phyloP scores from a whole-genome alignment of 2,329 filamentous ascomycete genomes.

The Pseudogymnoascus sp. region DNA sequence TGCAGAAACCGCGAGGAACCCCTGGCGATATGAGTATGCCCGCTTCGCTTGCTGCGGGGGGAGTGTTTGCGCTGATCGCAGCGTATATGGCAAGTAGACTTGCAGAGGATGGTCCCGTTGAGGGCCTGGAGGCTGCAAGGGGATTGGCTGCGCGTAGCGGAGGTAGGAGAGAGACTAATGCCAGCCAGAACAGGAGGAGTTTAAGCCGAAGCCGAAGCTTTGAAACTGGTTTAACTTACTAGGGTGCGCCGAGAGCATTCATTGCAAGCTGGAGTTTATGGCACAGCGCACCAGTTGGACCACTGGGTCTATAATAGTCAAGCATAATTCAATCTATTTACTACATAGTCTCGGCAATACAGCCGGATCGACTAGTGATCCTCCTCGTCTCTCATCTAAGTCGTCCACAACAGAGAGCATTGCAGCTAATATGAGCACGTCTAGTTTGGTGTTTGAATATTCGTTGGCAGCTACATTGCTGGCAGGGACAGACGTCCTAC shows the following conservation, averaged over 20 bases:
- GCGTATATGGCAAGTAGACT: conserved; percentile 50
- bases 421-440: background rate
- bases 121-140: conserved; percentile 1
- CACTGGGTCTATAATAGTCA: background rate
- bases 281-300: background rate
- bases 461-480: background rate
- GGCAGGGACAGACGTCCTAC: background rate
- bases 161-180: background rate
- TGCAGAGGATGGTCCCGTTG: conserved; percentile 21
- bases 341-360: background rate
- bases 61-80: conserved; percentile 67
- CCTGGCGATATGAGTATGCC: conserved; percentile 82
- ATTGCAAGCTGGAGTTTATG: background rate
- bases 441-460: too few species aligned
- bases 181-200: conserved; percentile 4
- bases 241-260: background rate
- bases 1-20: conserved; percentile 79
- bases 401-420: background rate
- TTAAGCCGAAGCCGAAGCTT: conserved; percentile 9
- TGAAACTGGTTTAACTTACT: conserved; percentile 1
- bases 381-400: background rate
- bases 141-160: background rate
- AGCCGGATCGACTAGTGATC: background rate
- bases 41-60: conserved; percentile 79
- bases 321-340: background rate